A percentile compares a stretch with the other conserved stretches of the same genome.
phyloP scores from a whole-genome alignment of 2,329 filamentous ascomycete species.

The Sclerotinia sclerotiorum region DNA sequence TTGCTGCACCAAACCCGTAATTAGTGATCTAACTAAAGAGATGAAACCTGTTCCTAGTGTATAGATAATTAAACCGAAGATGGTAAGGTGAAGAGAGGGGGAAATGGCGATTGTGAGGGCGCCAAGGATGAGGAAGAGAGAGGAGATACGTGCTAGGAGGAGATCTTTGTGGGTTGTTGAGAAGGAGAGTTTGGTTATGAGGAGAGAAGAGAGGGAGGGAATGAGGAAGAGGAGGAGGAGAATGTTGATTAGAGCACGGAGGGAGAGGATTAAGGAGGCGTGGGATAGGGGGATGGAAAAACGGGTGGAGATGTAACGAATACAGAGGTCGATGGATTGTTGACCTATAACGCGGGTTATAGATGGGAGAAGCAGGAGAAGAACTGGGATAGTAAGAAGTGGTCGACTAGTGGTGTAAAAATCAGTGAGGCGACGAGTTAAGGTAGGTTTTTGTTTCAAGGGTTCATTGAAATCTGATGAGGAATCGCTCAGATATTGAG shows the following conservation, averaged over 20 bases:
- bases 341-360: constrained; percentile 27
- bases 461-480: constrained; percentile 1
- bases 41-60: constrained; percentile 36
- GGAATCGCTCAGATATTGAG: constrained; percentile 17
- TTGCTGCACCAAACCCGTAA: constrained; percentile 35
- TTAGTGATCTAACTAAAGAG: constrained; percentile 29
- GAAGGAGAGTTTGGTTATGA: constrained; percentile 28
- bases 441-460: constrained; percentile 15
- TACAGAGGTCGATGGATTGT: constrained; percentile 29
- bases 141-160: constrained; percentile 31
- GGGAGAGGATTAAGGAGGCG: constrained; percentile 35
- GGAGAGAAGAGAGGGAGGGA: constrained; percentile 31
- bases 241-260: constrained; percentile 36
- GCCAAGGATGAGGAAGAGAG: constrained; percentile 29
- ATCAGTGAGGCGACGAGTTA: constrained; percentile 24
- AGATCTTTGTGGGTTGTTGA: constrained; percentile 34
- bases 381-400: constrained; percentile 34
- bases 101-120: constrained; percentile 31
- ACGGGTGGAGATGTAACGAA: constrained; percentile 37
- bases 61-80: constrained; percentile 32
- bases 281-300: constrained; percentile 34
- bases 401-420: constrained; percentile 26
- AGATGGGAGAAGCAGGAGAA: constrained; percentile 39
- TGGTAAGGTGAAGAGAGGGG: constrained; percentile 31
- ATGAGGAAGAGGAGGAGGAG: constrained; percentile 33